A percentile compares a stretch with the other conserved stretches of the same genome.
These are phyloP conservation scores for Hypoxylon rubiginosum DNA, from an alignment of 2,329 filamentous ascomycete genomes.

Conservation along the genomic window DNA sequence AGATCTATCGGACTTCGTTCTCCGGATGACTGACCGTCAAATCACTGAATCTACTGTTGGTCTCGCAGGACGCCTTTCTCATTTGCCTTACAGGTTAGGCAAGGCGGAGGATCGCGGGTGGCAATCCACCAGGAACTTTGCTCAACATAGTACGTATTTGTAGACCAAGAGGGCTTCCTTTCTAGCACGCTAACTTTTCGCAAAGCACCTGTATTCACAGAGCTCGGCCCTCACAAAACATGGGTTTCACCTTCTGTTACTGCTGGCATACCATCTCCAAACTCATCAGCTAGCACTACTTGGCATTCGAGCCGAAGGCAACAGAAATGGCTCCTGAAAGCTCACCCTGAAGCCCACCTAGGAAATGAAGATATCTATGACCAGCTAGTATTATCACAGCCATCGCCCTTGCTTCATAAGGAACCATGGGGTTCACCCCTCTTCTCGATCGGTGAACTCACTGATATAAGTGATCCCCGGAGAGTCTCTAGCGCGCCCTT, in stretches of 20 bases:
- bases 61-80: constrained; percentile 51
- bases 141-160: constrained; percentile 43
- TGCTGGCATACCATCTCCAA: constrained; percentile 19
- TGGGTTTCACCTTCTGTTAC: constrained; percentile 44
- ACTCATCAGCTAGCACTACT: constrained; percentile 25
- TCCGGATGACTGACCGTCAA: constrained; percentile 53
- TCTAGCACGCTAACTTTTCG: constrained; percentile 36
- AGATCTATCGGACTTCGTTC: constrained; percentile 45
- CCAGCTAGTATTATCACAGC: constrained; percentile 41
- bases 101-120: constrained; percentile 50
- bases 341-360: constrained; percentile 63
- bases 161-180: background rate
- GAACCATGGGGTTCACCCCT: constrained; percentile 52
- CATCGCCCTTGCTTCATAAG: constrained; percentile 11
- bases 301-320: constrained; percentile 47
- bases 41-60: constrained; percentile 49
- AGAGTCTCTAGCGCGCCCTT: constrained; percentile 50
- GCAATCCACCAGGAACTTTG: constrained; percentile 47
- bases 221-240: constrained; percentile 42
- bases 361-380: constrained; percentile 47
- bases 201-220: constrained; percentile 48
- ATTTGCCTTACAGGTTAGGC: constrained; percentile 44
- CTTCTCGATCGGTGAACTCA: constrained; percentile 69
- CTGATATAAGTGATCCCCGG: constrained; percentile 54
- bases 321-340: constrained; percentile 63